A percentile compares a stretch with the other conserved stretches of the same genome.
These are phyloP conservation scores for Primulina eburnea DNA, from an alignment of 257 asterid genomes.

Conservation along the genomic window DNA sequence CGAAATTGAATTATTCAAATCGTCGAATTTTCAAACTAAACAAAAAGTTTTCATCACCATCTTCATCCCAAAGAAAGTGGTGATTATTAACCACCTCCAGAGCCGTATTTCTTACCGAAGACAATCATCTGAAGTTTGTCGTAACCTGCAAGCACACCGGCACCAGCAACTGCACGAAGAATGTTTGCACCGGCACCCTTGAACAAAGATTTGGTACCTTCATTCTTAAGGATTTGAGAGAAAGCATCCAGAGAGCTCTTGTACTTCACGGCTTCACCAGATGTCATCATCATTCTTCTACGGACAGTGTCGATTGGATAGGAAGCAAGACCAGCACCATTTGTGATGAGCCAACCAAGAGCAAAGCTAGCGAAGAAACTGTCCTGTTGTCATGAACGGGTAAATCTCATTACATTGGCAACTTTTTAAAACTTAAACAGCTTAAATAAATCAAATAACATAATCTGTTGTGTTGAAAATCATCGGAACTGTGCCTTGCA, in stretches of 20 bases:
- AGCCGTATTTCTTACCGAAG: slow-evolving; percentile 22
- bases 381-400: slow-evolving; percentile 8
- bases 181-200: slow-evolving; percentile 28
- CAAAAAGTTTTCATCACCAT: slow-evolving; percentile 15
- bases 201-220: slow-evolving; percentile 22
- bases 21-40: neutral
- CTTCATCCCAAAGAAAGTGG: neutral
- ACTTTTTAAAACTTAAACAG: neutral
- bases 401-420: neutral
- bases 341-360: slow-evolving; percentile 26
- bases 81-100: slow-evolving; percentile 12
- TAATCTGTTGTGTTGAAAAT: neutral
- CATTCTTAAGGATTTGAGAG: slow-evolving; percentile 23
- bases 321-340: slow-evolving; percentile 27
- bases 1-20: slow-evolving; percentile 12
- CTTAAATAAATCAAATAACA: neutral
- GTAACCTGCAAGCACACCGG: slow-evolving; percentile 23
- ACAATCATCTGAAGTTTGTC: slow-evolving; percentile 23
- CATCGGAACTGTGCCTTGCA: no score
- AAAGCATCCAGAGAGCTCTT: slow-evolving; percentile 24
- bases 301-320: slow-evolving; percentile 25
- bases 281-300: slow-evolving; percentile 32
- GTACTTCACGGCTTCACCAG: slow-evolving; percentile 25
- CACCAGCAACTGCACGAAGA: slow-evolving; percentile 25
- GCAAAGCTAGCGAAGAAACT: slow-evolving; percentile 29